These are phyloP conservation scores for Candida montana DNA, from an alignment of 805 yeast species.

Conservation along the genomic window DNA sequence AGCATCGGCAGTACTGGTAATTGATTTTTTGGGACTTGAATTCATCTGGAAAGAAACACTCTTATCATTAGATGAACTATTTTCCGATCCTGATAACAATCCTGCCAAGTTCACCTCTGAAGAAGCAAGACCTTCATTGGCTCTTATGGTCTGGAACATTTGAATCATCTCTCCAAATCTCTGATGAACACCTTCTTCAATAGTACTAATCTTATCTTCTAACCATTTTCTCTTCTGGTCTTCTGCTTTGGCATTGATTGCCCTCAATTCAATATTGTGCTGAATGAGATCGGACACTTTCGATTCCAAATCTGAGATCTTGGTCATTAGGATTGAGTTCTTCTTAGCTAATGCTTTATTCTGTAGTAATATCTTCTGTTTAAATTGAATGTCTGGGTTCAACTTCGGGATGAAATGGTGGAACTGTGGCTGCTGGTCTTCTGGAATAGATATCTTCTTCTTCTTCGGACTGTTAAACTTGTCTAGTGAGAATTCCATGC, in stretches of 20 bases:
- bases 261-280: conserved; percentile 43
- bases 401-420: conserved; percentile 6
- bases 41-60: conserved; percentile 23
- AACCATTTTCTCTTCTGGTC: conserved; percentile 29
- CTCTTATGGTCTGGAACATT: conserved; percentile 36
- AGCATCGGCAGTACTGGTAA: too few species aligned
- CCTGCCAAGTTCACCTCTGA: conserved; percentile 11
- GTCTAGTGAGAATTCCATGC: conserved; percentile 23
- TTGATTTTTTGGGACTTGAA: conserved; percentile 21
- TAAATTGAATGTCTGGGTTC: conserved; percentile 15
- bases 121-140: conserved; percentile 33
- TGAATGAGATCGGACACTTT: conserved; percentile 43
- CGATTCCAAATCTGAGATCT: conserved; percentile 47
- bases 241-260: conserved; percentile 28
- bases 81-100: neutral
- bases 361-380: conserved; percentile 26
- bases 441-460: conserved; percentile 9
- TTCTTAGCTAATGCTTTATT: conserved; percentile 57
- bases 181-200: conserved; percentile 37
- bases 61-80: conserved; percentile 12
- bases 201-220: conserved; percentile 30
- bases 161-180: conserved; percentile 42
- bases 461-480: conserved; percentile 16
- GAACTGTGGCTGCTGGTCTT: conserved; percentile 8
- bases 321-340: conserved; percentile 47